Conservation (phyloP, 768 basidiomycete genomes). For the Dacryopinax primogenitus region DNA sequence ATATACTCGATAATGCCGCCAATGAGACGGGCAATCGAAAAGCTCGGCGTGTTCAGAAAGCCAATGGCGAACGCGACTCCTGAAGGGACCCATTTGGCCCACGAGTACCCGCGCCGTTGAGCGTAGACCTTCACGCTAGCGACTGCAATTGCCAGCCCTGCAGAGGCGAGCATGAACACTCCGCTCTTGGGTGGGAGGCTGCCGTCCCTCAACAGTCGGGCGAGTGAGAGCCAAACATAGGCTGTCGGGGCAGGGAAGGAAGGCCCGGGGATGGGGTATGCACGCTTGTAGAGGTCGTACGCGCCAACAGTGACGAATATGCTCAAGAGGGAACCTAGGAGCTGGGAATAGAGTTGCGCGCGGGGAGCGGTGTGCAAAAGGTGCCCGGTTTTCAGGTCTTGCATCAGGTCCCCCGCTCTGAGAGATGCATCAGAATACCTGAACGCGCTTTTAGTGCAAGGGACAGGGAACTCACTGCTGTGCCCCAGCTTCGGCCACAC, state of each 20-base stretch:
- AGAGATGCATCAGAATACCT: conserved; percentile 10
- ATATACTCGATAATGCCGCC: conserved; percentile 73
- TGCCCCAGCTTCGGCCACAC: conserved; percentile 92
- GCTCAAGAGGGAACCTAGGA: conserved; percentile 78
- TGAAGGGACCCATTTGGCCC: conserved; percentile 73
- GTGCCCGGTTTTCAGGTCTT: conserved; percentile 94
- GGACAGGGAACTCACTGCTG: conserved; percentile 48
- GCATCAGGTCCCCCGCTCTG: conserved; percentile 95
- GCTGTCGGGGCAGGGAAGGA: conserved; percentile 94
- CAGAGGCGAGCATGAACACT: conserved; percentile 69
- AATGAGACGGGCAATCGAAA: conserved; percentile 79
- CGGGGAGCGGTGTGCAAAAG: conserved; percentile 82
- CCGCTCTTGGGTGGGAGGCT: conserved; percentile 63
- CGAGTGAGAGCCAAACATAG: conserved; percentile 79
- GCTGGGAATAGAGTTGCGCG: conserved; percentile 86
- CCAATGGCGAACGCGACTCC: conserved; percentile 93
- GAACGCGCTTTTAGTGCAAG: neutral
- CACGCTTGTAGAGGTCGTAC: conserved; percentile 72
- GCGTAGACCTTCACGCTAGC: conserved; percentile 56
- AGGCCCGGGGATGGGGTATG: conserved; percentile 81
- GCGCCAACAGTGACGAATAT: conserved; percentile 82
- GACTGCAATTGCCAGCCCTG: conserved; percentile 51
- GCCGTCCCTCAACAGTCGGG: conserved; percentile 65
- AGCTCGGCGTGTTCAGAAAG: conserved; percentile 89
- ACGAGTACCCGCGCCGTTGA: conserved; percentile 35